Percentiles rank a stretch among this genome's conserved stretches.
These are phyloP conservation scores for Pyrus betulifolia DNA, from an alignment of 306 rosid genomes.

Conservation along the genomic window DNA sequence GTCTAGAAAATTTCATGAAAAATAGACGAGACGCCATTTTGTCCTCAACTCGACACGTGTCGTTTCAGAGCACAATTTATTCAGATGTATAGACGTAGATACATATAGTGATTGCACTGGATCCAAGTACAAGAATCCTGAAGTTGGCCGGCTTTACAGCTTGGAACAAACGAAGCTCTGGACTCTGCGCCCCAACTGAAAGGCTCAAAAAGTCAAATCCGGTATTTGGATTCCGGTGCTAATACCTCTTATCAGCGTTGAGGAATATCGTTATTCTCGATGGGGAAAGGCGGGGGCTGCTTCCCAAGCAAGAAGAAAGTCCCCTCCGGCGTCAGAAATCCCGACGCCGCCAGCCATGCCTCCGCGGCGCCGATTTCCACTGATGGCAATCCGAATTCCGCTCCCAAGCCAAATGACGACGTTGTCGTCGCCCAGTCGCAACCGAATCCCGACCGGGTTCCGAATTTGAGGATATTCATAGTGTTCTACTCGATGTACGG, in stretches of 20 bases:
- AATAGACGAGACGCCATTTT: not conserved
- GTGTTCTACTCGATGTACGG: slow-evolving; percentile 95
- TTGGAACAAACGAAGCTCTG: not conserved
- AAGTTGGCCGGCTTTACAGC: slow-evolving; percentile 4
- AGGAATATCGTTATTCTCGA: slow-evolving; percentile 12
- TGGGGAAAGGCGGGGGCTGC: slow-evolving; percentile 97
- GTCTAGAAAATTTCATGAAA: not conserved
- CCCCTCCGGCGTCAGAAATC: slow-evolving; percentile 25
- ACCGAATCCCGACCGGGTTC: not conserved
- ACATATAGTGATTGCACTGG: not conserved
- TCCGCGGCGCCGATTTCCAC: slow-evolving; percentile 34
- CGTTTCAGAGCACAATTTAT: not conserved
- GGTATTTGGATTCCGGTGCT: not conserved
- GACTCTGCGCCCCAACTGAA: not conserved
- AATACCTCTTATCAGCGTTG: not conserved
- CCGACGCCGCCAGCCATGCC: not conserved
- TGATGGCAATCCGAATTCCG: slow-evolving; percentile 10
- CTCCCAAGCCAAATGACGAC: not conserved
- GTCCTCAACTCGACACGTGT: not conserved
- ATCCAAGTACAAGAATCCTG: not conserved
- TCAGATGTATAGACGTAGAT: too few relatives aligned
- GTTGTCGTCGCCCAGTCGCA: not conserved
- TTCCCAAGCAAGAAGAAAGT: slow-evolving; percentile 80
- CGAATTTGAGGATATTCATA: slow-evolving; percentile 57
- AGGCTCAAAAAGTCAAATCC: not conserved